Conservation (phyloP, 169 alveolate genomes). For the Cryptosporidium muris region DNA sequence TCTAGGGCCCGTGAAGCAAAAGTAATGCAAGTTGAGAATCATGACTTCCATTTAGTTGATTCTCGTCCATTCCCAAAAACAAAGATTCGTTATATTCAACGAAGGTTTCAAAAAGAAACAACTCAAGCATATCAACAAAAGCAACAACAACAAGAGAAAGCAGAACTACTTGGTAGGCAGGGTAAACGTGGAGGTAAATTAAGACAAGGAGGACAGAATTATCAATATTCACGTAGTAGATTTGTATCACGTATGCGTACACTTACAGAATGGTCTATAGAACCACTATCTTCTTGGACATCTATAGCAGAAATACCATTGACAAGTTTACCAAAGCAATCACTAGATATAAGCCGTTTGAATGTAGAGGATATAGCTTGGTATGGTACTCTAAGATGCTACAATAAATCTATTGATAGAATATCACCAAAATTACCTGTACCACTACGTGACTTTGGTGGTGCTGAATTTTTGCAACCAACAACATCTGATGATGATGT, state of each 20-base stretch:
- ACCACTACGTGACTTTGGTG: conserved; percentile 75
- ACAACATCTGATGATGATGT: conserved; percentile 86
- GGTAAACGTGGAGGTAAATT: conserved; percentile 54
- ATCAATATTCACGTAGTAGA: conserved; percentile 61
- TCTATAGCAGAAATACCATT: conserved; percentile 87
- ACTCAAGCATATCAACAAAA: conserved; percentile 70
- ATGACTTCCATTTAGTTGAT: conserved; percentile 64
- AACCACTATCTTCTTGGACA: conserved; percentile 88
- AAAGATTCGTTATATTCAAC: conserved; percentile 54
- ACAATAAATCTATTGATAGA: conserved; percentile 84
- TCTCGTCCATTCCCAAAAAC: conserved; percentile 70
- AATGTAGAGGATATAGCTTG: conserved; percentile 84
- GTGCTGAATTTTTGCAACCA: conserved; percentile 83
- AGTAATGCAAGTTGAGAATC: conserved; percentile 17
- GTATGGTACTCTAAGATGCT: conserved; percentile 85
- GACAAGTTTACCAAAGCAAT: conserved; percentile 84
- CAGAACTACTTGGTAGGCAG: conserved; percentile 56
- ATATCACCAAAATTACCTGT: conserved; percentile 83
- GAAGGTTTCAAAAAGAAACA: conserved; percentile 56
- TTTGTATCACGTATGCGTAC: conserved; percentile 76
- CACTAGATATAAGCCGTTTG: conserved; percentile 77
- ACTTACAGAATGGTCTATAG: conserved; percentile 90
- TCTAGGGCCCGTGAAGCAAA: conserved; percentile 62
- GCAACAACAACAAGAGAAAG: conserved; percentile 70
- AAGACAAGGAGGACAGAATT: conserved; percentile 45